Base-by-base conservation (phyloP, 495 filamentous ascomycete genomes). In the Sabuloglossum arenarium region DNA sequence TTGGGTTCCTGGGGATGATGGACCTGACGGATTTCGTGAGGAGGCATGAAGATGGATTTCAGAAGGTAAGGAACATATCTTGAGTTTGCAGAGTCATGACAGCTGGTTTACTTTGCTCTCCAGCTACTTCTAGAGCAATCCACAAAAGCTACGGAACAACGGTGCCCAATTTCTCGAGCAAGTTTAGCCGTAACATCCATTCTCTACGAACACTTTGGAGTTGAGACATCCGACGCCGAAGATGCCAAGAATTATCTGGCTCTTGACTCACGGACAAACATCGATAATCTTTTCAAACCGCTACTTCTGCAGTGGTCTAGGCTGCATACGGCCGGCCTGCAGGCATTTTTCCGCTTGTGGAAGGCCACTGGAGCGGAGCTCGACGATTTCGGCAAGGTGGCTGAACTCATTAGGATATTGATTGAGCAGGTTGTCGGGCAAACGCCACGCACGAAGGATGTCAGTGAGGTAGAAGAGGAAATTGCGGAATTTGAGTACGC, bases 1-100 rank as follows among this genome's bases (percentile, higher is more conserved):
- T 82, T 19, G 91, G 91, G 1, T 97, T 90, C 64, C 68, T 99
- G 43, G 91, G 93, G 23, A 86, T 99, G 81, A 94, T 97, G 88
- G 91, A 99, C 66, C 64, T 97, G 62, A 88, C 86, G 6, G 88
- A 97, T 67, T 99, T 85, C 66, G 85, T 94, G 51, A 75, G 82
- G 60, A 93, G 85, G 63, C 79, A 93, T 60, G 86, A 94, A 63
- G 88, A 96, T 65, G 79, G 79, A 32, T 97, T 91, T 61, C 90
- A 94, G 62, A 94, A 90, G 67, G 57, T 59, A 30, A n/a, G 32
- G 16, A n/a, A 5, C 19, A 55, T 69, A 21, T 8, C 6, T 31
- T 29, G 59, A 19, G 19, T n/a, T 27, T 37, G 29, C 27, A 34
- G 6, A 23, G 32, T n/a, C 11, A 56, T 39, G n/a, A 10, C 21